Percentiles rank a stretch among this genome's conserved stretches.
phyloP scores from a whole-genome alignment of 2,329 filamentous ascomycete genomes.

The Knufia petricola region DNA sequence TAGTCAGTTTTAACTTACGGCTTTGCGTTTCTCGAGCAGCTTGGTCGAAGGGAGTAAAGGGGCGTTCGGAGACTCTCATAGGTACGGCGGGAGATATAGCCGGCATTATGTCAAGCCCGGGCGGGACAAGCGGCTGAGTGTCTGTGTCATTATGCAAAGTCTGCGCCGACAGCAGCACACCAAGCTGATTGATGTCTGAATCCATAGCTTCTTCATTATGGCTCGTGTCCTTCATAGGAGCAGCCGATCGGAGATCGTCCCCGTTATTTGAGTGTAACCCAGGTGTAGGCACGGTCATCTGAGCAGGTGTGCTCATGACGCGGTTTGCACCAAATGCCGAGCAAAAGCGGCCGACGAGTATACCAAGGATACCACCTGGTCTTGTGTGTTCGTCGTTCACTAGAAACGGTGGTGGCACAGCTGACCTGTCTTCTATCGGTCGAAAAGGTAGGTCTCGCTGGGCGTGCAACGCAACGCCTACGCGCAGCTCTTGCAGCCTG shows the following conservation, averaged over 20 bases:
- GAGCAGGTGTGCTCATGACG: background rate
- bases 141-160: slow-evolving; percentile 15
- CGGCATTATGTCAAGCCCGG: background rate
- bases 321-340: slow-evolving; percentile 30
- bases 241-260: background rate
- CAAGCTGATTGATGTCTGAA: slow-evolving; percentile 18
- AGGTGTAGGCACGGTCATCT: background rate
- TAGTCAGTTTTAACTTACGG: slow-evolving; percentile 58
- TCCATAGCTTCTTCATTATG: background rate
- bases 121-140: slow-evolving; percentile 6
- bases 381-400: slow-evolving; percentile 50
- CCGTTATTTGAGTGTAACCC: background rate
- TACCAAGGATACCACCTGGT: slow-evolving; percentile 56
- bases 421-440: slow-evolving; percentile 16
- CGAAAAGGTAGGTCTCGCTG: slow-evolving; percentile 29
- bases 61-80: background rate
- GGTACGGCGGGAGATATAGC: background rate
- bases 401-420: slow-evolving; percentile 14
- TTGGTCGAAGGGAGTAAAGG: slow-evolving; percentile 5
- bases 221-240: slow-evolving; percentile 2
- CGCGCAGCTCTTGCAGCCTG: slow-evolving; percentile 58
- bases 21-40: slow-evolving; percentile 24
- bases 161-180: slow-evolving; percentile 16
- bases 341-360: slow-evolving; percentile 58
- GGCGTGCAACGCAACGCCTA: slow-evolving; percentile 57